phyloP scores from a whole-genome alignment of 495 filamentous ascomycete species.

The Melanomma pulvis-pyrius region DNA sequence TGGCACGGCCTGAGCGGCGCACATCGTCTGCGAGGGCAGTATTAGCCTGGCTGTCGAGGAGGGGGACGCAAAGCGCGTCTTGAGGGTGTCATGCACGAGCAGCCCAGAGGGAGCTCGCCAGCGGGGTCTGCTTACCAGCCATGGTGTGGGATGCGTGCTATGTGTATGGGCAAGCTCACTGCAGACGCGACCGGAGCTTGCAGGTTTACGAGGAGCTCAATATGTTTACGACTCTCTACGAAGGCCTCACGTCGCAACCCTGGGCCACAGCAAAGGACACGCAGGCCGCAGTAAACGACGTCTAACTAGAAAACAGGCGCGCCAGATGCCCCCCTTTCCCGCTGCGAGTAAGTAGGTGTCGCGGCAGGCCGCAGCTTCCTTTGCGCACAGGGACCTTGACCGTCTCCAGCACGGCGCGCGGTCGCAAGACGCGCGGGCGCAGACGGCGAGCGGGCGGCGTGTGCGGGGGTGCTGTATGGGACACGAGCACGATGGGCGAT shows the following conservation, averaged over 20 bases:
- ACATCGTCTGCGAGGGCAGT: constrained; percentile 67
- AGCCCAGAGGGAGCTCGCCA: background rate
- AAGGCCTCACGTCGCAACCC: constrained; percentile 9
- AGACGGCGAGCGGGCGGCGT: background rate
- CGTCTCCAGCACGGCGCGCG: background rate
- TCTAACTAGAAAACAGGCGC: constrained; percentile 26
- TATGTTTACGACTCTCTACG: constrained; percentile 29
- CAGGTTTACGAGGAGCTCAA: constrained; percentile 4
- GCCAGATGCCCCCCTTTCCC: background rate
- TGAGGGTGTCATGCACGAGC: background rate
- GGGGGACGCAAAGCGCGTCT: background rate
- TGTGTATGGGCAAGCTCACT: constrained; percentile 12
- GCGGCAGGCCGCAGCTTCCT: constrained; percentile 15
- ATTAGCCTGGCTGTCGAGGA: constrained; percentile 16
- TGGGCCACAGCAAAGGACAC: background rate
- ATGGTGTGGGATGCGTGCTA: constrained; percentile 32
- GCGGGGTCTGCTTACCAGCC: constrained; percentile 45
- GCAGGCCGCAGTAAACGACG: background rate
- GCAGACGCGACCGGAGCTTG: constrained; percentile 7
- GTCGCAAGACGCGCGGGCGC: background rate
- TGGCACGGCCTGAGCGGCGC: constrained; percentile 89
- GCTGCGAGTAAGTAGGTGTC: background rate
- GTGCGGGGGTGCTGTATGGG: background rate
- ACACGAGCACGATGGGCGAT: background rate
- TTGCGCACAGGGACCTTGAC: constrained; percentile 13